A percentile compares a stretch with the other conserved stretches of the same genome.
phyloP scores from a whole-genome alignment of 352 stramenopile genomes.

The Globisporangium irregulare region DNA sequence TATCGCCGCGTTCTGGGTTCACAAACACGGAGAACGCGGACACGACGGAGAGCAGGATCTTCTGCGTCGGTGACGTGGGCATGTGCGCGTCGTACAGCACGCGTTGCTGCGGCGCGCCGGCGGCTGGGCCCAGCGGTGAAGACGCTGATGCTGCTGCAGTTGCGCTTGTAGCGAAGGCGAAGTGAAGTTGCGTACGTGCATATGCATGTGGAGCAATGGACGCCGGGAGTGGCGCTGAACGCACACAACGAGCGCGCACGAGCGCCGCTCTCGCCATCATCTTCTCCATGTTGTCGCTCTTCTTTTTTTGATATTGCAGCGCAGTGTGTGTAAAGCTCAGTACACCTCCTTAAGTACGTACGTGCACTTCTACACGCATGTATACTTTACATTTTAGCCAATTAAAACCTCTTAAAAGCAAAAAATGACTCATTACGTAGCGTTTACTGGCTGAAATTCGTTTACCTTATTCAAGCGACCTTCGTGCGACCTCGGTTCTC shows the following conservation, averaged over 20 bases:
- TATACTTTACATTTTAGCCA: not conserved
- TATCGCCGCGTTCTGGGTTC: conserved; percentile 93
- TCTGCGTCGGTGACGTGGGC: conserved; percentile 81
- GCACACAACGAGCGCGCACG: not conserved
- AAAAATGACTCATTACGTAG: not conserved
- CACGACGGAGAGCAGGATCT: conserved; percentile 82
- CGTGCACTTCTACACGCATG: no score
- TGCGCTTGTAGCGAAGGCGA: not conserved
- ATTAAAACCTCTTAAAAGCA: not conserved
- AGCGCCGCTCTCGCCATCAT: not conserved
- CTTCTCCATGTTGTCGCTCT: not conserved
- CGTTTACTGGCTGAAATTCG: not conserved
- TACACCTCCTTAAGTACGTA: not conserved
- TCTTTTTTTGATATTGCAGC: not conserved
- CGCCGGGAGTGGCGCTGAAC: not conserved
- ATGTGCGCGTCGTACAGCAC: conserved; percentile 72
- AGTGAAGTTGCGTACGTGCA: not conserved
- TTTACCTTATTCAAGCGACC: not conserved
- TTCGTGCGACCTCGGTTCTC: not conserved
- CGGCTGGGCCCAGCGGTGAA: conserved; percentile 10
- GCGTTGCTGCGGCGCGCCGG: conserved; percentile 45
- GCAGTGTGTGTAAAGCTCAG: no score
- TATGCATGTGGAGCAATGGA: not conserved
- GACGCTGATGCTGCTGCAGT: not conserved
- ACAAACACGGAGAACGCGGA: conserved; percentile 88